Percentiles rank a stretch among this genome's conserved stretches.
Conservation (phyloP, 495 filamentous ascomycete species). For the Massariosphaeria phaeospora region DNA sequence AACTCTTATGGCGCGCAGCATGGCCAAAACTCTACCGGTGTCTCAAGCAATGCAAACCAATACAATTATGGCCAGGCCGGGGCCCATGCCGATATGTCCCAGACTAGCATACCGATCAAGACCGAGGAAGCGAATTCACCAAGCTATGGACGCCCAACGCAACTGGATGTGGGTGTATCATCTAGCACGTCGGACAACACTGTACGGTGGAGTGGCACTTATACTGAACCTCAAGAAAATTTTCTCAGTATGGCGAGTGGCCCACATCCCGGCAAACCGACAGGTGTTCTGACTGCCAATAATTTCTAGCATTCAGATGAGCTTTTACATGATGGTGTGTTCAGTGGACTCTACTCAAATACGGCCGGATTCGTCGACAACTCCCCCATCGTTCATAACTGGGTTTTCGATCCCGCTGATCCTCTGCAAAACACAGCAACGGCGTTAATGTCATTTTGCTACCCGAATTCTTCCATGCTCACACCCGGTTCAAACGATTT, state of each 20-base stretch:
- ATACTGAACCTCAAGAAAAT: slow-evolving; percentile 19
- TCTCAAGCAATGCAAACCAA: slow-evolving; percentile 3
- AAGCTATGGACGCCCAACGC: slow-evolving; percentile 24
- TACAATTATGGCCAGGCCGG: slow-evolving; percentile 19
- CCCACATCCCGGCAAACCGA: slow-evolving; percentile 25
- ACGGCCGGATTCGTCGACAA: slow-evolving; percentile 31
- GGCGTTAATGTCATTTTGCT: slow-evolving; percentile 47
- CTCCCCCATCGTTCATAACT: slow-evolving; percentile 33
- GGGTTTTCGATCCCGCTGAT: slow-evolving; percentile 36
- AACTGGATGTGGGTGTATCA: slow-evolving; percentile 24
- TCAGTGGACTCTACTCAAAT: slow-evolving; percentile 35
- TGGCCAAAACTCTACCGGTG: slow-evolving; percentile 2
- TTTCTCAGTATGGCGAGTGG: slow-evolving; percentile 33
- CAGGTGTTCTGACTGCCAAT: slow-evolving; percentile 28
- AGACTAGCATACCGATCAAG: slow-evolving; percentile 26
- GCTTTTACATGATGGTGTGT: slow-evolving; percentile 37
- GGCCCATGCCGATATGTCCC: slow-evolving; percentile 14
- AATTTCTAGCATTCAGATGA: slow-evolving; percentile 28
- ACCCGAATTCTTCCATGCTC: slow-evolving; percentile 41
- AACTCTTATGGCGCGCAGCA: slow-evolving; percentile 19
- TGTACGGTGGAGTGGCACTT: slow-evolving; percentile 20
- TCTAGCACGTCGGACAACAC: slow-evolving; percentile 21
- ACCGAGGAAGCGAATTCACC: slow-evolving; percentile 16
- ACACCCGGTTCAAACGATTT: slow-evolving; percentile 9
- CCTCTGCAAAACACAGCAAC: slow-evolving; percentile 38